Evolutionary conservation across 2,329 filamentous ascomycete genomes (phyloP), one percentile per base, ranked within the genome.

Genomic region (Claviceps sp.): DNA sequence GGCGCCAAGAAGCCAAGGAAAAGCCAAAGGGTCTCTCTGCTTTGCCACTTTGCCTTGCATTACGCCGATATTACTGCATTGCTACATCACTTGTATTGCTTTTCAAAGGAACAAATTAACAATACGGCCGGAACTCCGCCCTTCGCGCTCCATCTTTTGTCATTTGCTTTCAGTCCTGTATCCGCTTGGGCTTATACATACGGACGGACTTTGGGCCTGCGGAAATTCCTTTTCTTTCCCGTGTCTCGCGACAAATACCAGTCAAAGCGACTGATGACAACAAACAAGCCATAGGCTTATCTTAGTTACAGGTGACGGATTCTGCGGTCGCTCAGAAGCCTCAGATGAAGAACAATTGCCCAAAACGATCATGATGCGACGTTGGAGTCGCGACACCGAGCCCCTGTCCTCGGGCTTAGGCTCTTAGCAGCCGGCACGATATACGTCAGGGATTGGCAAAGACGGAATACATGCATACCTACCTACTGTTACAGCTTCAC

Each of bases 21-120:
- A 34, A 34, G 30, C 30, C 30, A 34, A 34, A 34, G 30, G 30
- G 30, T 34, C 30, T 34, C 10, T 47, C 46, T 39, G 5, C 22
- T n/a, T 13, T 47, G 46, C 46, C 46, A 47, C 46, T 39, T 50
- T 42, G 48, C 48, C 48, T 13, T 38, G 24, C 17, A 50, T 50
- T 50, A 50, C 24, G 40, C 44, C n/a, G 22, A 14, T 17, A 43
- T 49, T 30, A 49, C 47, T 30, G 24, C 22, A 30, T 49, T 46
- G 44, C 44, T 34, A 14, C 43, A 30, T 45, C 22, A 30, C 43
- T 34, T 45, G 22, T 24, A 46, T 46, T 46, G 44, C 26, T n/a
- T 34, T 34, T 5, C n/a, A 2, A 7, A 37, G 8, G 24, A 10
- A 42, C 47, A 26, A 26, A 26, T 8, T 2, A 10, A 8, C 30